Percentiles rank a stretch among this genome's conserved stretches.
phyloP scores from a whole-genome alignment of 176 grass and related monocot genomes.

The Calamus simplicifolius region DNA sequence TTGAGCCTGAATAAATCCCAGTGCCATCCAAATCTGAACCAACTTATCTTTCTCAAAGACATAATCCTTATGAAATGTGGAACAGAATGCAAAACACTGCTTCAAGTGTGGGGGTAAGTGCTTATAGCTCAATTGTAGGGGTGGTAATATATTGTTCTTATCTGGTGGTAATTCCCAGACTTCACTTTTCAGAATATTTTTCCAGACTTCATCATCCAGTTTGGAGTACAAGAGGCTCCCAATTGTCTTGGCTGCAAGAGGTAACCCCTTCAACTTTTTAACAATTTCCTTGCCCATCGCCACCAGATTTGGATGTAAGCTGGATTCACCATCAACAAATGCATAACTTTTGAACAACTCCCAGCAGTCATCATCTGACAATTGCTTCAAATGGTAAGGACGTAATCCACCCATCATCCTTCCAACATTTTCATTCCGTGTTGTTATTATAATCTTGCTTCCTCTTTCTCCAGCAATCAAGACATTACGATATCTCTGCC shows the following conservation, averaged over 20 bases:
- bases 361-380: constrained; percentile 70
- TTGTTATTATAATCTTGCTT: constrained; percentile 70
- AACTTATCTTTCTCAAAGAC: constrained; percentile 42
- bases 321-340: constrained; percentile 46
- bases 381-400: constrained; percentile 41
- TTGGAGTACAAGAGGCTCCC: constrained; percentile 53
- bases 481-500: constrained; percentile 44
- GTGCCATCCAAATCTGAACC: constrained; percentile 70
- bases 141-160: constrained; percentile 63
- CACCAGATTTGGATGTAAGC: constrained; percentile 40
- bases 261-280: constrained; percentile 68
- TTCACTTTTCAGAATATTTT: constrained; percentile 57
- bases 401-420: constrained; percentile 33
- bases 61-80: constrained; percentile 72
- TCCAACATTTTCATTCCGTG: constrained; percentile 48
- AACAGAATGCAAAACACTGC: constrained; percentile 76
- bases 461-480: constrained; percentile 28
- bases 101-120: constrained; percentile 58
- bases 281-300: constrained; percentile 68
- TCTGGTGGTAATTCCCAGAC: constrained; percentile 69
- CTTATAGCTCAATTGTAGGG: constrained; percentile 67
- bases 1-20: constrained; percentile 48
- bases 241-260: constrained; percentile 64
- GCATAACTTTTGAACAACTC: constrained; percentile 65
- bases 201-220: constrained; percentile 48